Evolutionary conservation across 2,329 filamentous ascomycete genomes (phyloP).

Genomic region (Ophiosphaerella herpotricha): DNA sequence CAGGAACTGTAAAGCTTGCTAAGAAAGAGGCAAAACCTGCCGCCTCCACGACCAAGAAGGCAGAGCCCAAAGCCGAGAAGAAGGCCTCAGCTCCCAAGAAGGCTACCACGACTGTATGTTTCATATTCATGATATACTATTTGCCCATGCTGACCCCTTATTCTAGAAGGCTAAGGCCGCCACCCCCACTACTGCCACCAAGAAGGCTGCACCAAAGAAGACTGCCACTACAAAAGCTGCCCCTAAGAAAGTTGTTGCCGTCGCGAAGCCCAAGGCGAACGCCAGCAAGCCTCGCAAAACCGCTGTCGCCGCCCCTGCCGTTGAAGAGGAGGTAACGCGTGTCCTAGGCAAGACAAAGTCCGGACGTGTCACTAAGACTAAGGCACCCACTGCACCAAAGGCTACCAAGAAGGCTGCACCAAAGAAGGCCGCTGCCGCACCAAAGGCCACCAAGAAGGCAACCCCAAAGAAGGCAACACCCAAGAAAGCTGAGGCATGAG

Average conservation of each 20-base stretch:
- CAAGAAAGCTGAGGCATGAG: conserved; percentile 45
- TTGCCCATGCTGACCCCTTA: conserved; percentile 13
- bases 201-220: conserved; percentile 28
- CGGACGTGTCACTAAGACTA: conserved; percentile 78
- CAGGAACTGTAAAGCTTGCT: conserved; percentile 88
- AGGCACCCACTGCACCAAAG: conserved; percentile 47
- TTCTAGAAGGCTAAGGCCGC: conserved; percentile 32
- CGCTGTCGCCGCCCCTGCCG: conserved; percentile 60
- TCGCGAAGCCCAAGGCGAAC: conserved; percentile 51
- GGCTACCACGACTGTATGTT: conserved; percentile 32
- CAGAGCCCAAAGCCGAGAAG: conserved; percentile 41
- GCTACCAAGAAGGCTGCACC: conserved; percentile 12
- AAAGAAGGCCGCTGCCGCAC: conserved; percentile 38
- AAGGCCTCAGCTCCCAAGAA: conserved; percentile 33
- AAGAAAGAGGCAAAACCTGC: conserved; percentile 67
- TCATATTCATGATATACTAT: neutral
- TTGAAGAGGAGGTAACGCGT: conserved; percentile 69
- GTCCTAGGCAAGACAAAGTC: conserved; percentile 82
- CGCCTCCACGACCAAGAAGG: conserved; percentile 29
- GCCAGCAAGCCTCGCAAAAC: conserved; percentile 55
- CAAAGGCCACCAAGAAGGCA: conserved; percentile 50
- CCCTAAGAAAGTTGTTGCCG: conserved; percentile 33
- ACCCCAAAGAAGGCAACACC: conserved; percentile 54
- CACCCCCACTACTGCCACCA: conserved; percentile 12
- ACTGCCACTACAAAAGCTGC: conserved; percentile 48